Evolutionary conservation across 441 rosid species (phyloP), one percentile per base, ranked within the genome.

Genomic region (Hura crepitans): DNA sequence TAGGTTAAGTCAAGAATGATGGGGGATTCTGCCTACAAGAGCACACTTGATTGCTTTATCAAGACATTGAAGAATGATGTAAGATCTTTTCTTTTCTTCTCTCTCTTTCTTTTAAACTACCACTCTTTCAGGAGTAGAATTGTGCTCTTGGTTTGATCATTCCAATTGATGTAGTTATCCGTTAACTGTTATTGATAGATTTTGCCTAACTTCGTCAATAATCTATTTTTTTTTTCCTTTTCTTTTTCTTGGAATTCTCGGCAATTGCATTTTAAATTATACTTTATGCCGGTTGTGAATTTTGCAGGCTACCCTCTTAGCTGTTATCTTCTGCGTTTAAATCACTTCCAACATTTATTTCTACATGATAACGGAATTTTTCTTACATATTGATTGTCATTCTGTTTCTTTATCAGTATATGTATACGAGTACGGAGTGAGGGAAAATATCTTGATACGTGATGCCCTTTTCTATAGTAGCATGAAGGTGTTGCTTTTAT

Each of bases 1-100:
- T 92, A 92, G 99, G 91, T 95, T 49, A 92, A 90, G 85, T 90
- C 97, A 0, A 89, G 99, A 77, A 95, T 95, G 99, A 95, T 95
- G 99, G 99, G 97, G 63, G 97, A 92, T 81, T 75, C 99, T 76
- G 72, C 94, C 50, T 95, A 95, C 88, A 92, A 89, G 81, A 87
- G 79, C 86, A 92, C 97, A 15, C 76, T 95, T 47, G 97, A 95
- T 76, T 95, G 99, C 80, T 95, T 95, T 74, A 70, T 92, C 72
- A 92, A 90, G 82, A 95, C 97, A 25, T 72, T 87, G 79, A 92
- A 89, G 85, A 86, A 80, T 70, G 99, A 94, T 74, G 99, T 92
- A 89, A 62, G 88, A 61, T 60, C 7, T 23, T 23, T 54, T 49
- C n/a, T 49, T 7, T n/a, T 25, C 10, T n/a, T 9, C 0, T 11